Percentiles rank a stretch among this genome's conserved stretches.
Conservation (phyloP, 1,284 basidiomycete genomes). For the Marasmius oreades region DNA sequence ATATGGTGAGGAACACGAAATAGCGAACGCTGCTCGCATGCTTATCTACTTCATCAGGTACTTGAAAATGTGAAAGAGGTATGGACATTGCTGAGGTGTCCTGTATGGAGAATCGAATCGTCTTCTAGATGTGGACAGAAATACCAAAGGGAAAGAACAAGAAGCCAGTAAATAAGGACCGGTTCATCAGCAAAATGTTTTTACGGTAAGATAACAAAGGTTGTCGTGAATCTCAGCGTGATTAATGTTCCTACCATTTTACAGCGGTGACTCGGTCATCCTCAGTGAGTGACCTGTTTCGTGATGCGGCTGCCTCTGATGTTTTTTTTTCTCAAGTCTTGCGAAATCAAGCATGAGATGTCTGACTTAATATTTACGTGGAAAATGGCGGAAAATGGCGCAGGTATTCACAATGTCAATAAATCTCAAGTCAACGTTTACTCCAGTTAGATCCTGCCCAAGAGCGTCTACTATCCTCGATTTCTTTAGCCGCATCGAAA, state of each 20-base stretch:
- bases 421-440: background rate
- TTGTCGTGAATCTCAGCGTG: slow-evolving; percentile 13
- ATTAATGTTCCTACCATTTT: slow-evolving; percentile 18
- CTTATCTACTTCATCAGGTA: slow-evolving; percentile 47
- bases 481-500: slow-evolving; percentile 11
- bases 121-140: slow-evolving; percentile 94
- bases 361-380: background rate
- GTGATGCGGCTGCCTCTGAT: slow-evolving; percentile 7
- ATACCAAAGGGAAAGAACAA: slow-evolving; percentile 97
- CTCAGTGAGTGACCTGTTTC: slow-evolving; percentile 73
- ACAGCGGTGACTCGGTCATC: slow-evolving; percentile 92
- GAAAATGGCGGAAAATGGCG: background rate
- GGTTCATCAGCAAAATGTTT: slow-evolving; percentile 99
- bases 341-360: slow-evolving; percentile 74
- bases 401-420: background rate
- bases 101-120: background rate
- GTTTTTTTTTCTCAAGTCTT: slow-evolving; percentile 50
- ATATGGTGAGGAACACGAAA: slow-evolving; percentile 73
- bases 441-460: slow-evolving; percentile 1
- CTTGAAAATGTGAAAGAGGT: slow-evolving; percentile 97
- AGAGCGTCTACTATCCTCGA: slow-evolving; percentile 10
- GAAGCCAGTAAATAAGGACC: slow-evolving; percentile 98
- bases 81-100: slow-evolving; percentile 12
- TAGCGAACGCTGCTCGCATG: background rate
- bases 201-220: slow-evolving; percentile 52